Evolutionary conservation across 345 rosid genomes (phyloP).

Genomic region (Sisymbrium altissimum): DNA sequence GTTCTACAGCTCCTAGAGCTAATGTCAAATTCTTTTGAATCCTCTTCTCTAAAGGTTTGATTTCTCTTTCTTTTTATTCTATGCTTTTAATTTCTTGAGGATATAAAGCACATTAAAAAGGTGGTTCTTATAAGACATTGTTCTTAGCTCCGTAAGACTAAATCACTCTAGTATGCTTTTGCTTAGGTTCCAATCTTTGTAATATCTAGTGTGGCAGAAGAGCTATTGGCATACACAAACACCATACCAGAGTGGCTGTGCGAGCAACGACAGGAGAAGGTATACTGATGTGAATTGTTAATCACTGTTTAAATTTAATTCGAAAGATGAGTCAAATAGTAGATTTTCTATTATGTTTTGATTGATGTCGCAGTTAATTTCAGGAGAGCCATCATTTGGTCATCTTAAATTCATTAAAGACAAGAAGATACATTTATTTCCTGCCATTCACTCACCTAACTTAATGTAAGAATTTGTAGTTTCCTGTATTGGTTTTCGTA

Average conservation of each 20-base stretch:
- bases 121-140: not conserved
- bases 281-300: conserved; percentile 26
- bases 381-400: conserved; percentile 71
- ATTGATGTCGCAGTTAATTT: conserved; percentile 63
- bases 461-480: conserved; percentile 50
- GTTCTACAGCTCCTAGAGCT: conserved; percentile 66
- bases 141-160: not conserved
- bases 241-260: conserved; percentile 87
- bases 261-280: conserved; percentile 72
- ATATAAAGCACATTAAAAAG: not conserved
- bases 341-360: conserved; percentile 8
- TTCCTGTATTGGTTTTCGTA: not conserved
- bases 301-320: not conserved
- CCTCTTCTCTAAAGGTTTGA: conserved; percentile 46
- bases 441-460: conserved; percentile 68
- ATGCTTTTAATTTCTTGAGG: conserved; percentile 1
- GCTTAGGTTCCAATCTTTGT: conserved; percentile 74
- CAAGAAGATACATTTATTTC: conserved; percentile 61
- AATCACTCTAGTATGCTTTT: conserved; percentile 2
- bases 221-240: conserved; percentile 66
- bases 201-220: conserved; percentile 74
- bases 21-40: conserved; percentile 47
- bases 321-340: not conserved
- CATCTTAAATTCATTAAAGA: conserved; percentile 56
- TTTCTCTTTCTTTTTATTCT: not conserved